A percentile compares a stretch with the other conserved stretches of the same genome.
Conservation (phyloP, 2,329 filamentous ascomycete species). For the Epichloe baconii region DNA sequence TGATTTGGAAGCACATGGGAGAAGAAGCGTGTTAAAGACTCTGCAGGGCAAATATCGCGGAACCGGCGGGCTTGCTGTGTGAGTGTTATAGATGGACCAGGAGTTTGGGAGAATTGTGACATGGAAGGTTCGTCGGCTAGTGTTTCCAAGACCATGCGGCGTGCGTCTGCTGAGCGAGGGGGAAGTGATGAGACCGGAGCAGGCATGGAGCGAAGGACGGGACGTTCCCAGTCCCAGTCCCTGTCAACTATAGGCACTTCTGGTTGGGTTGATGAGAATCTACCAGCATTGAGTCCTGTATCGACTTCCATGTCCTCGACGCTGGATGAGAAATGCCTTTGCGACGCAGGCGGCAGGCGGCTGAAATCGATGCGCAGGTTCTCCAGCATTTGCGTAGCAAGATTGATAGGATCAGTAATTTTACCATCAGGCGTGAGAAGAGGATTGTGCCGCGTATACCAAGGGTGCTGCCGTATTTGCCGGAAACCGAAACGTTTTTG, state of each 20-base stretch:
- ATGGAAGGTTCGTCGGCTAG: conserved; percentile 78
- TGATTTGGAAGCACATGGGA: conserved; percentile 64
- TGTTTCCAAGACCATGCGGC: conserved; percentile 39
- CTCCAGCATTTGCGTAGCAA: conserved; percentile 94
- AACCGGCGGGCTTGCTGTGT: conserved; percentile 85
- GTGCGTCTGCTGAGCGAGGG: conserved; percentile 18
- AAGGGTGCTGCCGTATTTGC: conserved; percentile 80
- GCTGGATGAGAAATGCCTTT: conserved; percentile 15
- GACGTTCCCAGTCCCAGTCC: conserved; percentile 80
- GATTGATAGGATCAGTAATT: conserved; percentile 62
- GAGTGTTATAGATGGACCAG: conserved; percentile 65
- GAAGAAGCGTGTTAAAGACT: conserved; percentile 84
- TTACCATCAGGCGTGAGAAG: conserved; percentile 63
- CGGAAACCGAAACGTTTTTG: conserved; percentile 69
- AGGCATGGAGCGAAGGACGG: conserved; percentile 41
- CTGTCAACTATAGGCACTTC: conserved; percentile 62
- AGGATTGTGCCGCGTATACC: conserved; percentile 77
- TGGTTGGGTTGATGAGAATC: conserved; percentile 73
- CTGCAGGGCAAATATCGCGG: conserved; percentile 77
- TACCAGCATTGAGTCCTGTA: conserved; percentile 26
- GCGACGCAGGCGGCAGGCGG: conserved; percentile 45
- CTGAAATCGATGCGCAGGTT: conserved; percentile 80
- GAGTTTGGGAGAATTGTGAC: conserved; percentile 71
- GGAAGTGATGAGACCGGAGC: conserved; percentile 24
- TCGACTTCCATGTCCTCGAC: conserved; percentile 61